Evolutionary conservation across 176 grass and related monocot species (phyloP).

Genomic region (Alopecurus myosuroides): DNA sequence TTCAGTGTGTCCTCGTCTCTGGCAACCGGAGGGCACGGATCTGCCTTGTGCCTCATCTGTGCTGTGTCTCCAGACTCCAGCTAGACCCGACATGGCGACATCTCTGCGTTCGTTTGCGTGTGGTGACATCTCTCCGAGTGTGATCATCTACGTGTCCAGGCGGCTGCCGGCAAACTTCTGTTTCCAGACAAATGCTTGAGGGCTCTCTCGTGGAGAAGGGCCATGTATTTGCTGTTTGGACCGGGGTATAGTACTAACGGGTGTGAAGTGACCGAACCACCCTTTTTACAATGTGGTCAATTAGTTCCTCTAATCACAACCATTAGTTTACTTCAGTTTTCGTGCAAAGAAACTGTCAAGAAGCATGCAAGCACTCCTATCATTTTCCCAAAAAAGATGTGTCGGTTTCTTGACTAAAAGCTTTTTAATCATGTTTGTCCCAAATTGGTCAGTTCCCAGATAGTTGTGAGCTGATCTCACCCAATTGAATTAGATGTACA

Average conservation of each 20-base stretch:
- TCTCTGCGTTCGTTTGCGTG: neutral
- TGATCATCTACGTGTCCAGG: neutral
- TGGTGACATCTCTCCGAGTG: neutral
- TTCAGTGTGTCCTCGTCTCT: neutral
- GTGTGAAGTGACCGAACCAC: neutral
- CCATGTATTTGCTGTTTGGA: neutral
- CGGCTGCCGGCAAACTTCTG: neutral
- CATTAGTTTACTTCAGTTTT: neutral
- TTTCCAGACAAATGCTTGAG: neutral
- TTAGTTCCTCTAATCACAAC: neutral
- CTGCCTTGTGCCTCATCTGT: neutral
- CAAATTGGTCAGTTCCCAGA: neutral
- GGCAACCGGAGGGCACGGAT: neutral
- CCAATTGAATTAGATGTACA: neutral
- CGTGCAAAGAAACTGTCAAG: neutral
- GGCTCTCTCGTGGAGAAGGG: neutral
- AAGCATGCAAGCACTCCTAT: neutral
- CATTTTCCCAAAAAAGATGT: neutral
- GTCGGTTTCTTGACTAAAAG: neutral
- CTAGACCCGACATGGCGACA: neutral
- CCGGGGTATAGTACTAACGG: neutral
- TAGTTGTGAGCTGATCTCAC: neutral
- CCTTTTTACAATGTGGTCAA: neutral
- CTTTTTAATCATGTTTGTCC: neutral
- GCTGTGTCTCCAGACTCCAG: neutral